These are phyloP conservation scores for Gomphus bonarii DNA, from an alignment of 1,284 basidiomycete genomes.

Conservation along the genomic window DNA sequence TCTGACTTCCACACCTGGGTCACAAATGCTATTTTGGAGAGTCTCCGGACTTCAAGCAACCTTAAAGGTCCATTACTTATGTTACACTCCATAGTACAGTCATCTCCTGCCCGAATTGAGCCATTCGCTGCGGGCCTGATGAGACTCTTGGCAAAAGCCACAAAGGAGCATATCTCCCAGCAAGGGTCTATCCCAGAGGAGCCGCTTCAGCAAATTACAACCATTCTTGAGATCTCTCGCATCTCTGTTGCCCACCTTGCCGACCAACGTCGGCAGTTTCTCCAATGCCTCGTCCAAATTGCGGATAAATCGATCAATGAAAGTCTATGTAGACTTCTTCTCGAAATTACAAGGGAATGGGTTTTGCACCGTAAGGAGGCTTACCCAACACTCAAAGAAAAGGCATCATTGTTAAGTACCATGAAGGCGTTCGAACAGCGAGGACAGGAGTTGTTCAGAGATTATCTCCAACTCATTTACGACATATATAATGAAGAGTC, in stretches of 20 bases:
- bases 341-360: conserved; percentile 87
- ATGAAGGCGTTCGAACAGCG: conserved; percentile 86
- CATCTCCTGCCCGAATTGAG: conserved; percentile 80
- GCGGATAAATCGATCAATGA: conserved; percentile 89
- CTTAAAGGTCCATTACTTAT: conserved; percentile 80
- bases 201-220: conserved; percentile 49
- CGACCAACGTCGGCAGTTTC: conserved; percentile 65
- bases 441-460: conserved; percentile 65
- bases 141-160: conserved; percentile 78
- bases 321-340: conserved; percentile 75
- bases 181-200: conserved; percentile 39
- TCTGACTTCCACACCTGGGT: conserved; percentile 77
- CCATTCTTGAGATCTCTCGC: conserved; percentile 66
- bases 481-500: conserved; percentile 88
- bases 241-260: conserved; percentile 52
- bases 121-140: conserved; percentile 68
- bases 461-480: conserved; percentile 86
- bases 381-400: conserved; percentile 94
- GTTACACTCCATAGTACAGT: conserved; percentile 82
- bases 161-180: conserved; percentile 78
- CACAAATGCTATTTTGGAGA: conserved; percentile 71
- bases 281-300: conserved; percentile 64
- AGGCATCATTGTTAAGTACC: conserved; percentile 81
- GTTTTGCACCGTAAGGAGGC: conserved; percentile 73
- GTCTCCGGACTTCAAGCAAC: conserved; percentile 62